Evolutionary conservation across 2,329 filamentous ascomycete genomes (phyloP), one percentile per base, ranked within the genome.

Genomic region (Pyrenochaeta sp.): DNA sequence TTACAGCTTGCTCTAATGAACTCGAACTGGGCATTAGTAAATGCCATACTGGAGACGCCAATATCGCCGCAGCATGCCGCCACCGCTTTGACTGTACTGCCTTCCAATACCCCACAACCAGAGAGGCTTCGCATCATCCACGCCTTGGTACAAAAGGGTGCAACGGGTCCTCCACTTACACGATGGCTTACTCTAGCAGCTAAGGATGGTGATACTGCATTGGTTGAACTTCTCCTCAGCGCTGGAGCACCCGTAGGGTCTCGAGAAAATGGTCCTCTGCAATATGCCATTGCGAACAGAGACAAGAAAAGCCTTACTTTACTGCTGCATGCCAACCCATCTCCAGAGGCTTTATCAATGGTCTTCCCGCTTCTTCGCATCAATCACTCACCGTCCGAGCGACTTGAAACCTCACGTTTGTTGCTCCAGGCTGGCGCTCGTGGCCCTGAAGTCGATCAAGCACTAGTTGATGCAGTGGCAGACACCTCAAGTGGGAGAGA

Each of bases 1-100:
- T 46, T 71, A 3, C 52, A 46, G 29, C 50, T 55, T 28, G 62
- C 65, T 3, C 40, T 69, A 11, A 42, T 42, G 2, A 61, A 65
- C 18, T 52, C 51, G 3, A 69, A 68, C 31, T 71, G 65, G 65
- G 24, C 20, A 8, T 32, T 71, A 6, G 53, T 53, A 8, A 56
- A 67, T 28, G 48, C 49, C 0, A 63, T 71, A 5, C 47, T 71
- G 0, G 26, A 56, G 9, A 59, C 57, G 1, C 40, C 57, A 1
- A 47, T 71, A 3, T 53, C 61, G 11, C 44, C 59, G 10, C 49
- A 49, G n/a, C 58, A 68, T 43, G 63, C 60, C n/a, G 63, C 65
- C 14, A 46, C 41, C 9, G 64, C 60, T 8, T 46, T 71, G 2
- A 48, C 51, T 18, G 39, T 54, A 2, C 38, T 71, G 9, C 61